phyloP scores from a whole-genome alignment of 148 eudicot species.

The Cornus controversa region DNA sequence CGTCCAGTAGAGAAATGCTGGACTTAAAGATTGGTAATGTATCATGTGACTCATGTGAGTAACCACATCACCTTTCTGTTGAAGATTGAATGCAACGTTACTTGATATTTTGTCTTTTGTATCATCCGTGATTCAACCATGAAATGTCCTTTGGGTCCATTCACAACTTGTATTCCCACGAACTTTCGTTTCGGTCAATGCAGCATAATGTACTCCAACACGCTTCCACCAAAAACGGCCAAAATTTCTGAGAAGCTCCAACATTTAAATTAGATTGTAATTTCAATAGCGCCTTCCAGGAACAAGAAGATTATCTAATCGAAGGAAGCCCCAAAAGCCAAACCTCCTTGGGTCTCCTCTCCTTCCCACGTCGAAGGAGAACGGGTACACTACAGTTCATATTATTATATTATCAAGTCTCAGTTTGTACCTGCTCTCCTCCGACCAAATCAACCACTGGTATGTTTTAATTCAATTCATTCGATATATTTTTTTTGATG shows the following conservation, averaged over 20 bases:
- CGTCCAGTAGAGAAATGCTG: too few species aligned
- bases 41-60: too few species aligned
- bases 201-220: neutral
- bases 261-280: neutral
- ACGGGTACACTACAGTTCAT: neutral
- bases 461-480: neutral
- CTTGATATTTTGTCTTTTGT: too few species aligned
- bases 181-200: neutral
- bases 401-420: neutral
- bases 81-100: too few species aligned
- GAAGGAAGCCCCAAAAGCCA: neutral
- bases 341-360: neutral
- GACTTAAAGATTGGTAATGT: too few species aligned
- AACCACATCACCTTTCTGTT: too few species aligned
- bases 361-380: conserved; percentile 10
- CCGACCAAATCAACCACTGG: neutral
- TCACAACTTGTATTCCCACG: too few species aligned
- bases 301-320: neutral
- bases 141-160: neutral
- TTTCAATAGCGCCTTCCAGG: neutral
- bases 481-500: neutral
- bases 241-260: neutral
- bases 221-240: neutral
- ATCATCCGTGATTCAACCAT: too few species aligned
- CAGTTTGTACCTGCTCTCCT: conserved; percentile 3